phyloP scores from a whole-genome alignment of 2,329 filamentous ascomycete genomes.

The Epichloe gansuensis region DNA sequence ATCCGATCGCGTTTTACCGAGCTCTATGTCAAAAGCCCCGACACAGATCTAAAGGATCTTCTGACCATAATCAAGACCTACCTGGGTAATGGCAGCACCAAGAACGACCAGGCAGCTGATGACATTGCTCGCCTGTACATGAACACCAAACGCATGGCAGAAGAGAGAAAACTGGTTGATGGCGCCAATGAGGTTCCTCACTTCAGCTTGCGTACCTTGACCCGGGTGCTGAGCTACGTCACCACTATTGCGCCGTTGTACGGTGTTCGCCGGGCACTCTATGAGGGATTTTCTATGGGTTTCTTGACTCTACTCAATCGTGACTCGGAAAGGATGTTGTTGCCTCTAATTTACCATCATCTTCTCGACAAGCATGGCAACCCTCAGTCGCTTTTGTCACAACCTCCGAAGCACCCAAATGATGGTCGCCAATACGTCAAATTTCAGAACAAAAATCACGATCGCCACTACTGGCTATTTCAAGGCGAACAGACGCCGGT shows the following conservation, averaged over 20 bases:
- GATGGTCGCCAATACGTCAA: conserved; percentile 70
- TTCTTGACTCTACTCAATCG: conserved; percentile 82
- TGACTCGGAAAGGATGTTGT: conserved; percentile 65
- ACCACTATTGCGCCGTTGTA: conserved; percentile 74
- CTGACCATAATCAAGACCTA: conserved; percentile 82
- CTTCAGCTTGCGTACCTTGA: conserved; percentile 90
- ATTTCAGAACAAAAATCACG: conserved; percentile 51
- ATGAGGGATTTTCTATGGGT: conserved; percentile 96
- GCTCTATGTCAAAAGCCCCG: conserved; percentile 83
- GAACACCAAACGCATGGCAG: conserved; percentile 68
- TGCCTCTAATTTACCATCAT: conserved; percentile 68
- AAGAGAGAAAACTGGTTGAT: conserved; percentile 71
- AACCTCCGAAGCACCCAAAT: conserved; percentile 62
- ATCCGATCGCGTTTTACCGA: conserved; percentile 90
- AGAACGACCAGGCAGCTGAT: conserved; percentile 59
- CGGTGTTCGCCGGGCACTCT: conserved; percentile 72
- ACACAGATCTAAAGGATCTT: conserved; percentile 74
- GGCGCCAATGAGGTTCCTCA: conserved; percentile 92
- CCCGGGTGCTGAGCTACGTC: conserved; percentile 79
- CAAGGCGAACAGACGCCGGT: conserved; percentile 53
- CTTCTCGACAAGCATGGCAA: conserved; percentile 59
- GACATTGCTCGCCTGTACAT: conserved; percentile 83
- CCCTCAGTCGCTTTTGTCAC: conserved; percentile 59
- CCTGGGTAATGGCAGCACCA: conserved; percentile 56
- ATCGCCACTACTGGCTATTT: conserved; percentile 79